phyloP scores from a whole-genome alignment of 257 asterid species.

The Handroanthus guayacan region DNA sequence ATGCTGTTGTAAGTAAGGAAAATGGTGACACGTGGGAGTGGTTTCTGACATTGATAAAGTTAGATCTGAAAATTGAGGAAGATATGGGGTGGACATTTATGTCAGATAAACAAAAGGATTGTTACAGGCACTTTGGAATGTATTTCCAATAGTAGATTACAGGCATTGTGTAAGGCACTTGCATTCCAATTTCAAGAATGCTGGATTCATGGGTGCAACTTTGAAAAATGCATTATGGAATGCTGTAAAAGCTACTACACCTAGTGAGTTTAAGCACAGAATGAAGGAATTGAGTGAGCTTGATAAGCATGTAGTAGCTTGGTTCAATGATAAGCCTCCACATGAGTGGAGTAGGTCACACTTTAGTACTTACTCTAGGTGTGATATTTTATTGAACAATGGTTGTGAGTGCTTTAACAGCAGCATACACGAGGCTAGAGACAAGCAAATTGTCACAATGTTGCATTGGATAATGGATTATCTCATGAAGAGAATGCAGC shows the following conservation, averaged over 20 bases:
- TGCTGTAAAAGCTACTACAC: neutral
- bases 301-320: neutral
- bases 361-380: neutral
- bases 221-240: neutral
- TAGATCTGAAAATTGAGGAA: neutral
- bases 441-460: neutral
- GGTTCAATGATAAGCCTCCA: conserved; percentile 18
- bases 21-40: neutral
- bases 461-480: neutral
- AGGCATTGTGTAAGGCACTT: neutral
- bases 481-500: neutral
- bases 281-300: neutral
- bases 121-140: neutral
- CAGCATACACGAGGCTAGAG: neutral
- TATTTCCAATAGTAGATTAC: neutral
- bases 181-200: neutral
- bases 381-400: conserved; percentile 22
- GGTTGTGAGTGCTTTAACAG: conserved; percentile 10
- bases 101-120: no score
- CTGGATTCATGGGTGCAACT: neutral
- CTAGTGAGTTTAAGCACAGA: neutral
- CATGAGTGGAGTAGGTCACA: conserved; percentile 6
- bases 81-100: neutral
- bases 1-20: neutral
- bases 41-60: neutral